Evolutionary conservation across 768 basidiomycete genomes (phyloP), one percentile per base, ranked within the genome.

Genomic region (Hypholoma fasciculare): DNA sequence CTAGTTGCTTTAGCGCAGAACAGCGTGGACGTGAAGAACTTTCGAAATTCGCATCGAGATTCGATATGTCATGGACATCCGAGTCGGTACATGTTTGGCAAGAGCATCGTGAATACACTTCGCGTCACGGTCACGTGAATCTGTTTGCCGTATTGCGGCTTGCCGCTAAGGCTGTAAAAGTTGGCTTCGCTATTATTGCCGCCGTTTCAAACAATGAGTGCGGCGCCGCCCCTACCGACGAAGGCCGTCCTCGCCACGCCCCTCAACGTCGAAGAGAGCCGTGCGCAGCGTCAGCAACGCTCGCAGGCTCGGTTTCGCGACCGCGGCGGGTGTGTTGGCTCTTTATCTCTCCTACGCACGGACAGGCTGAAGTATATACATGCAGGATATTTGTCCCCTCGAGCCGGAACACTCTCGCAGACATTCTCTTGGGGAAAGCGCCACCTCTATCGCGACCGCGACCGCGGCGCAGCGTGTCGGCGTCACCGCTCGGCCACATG

Each of bases 221-320:
- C 40, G 40, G 40, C 40, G 13, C 13, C 13, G 13, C 49, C 20
- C 23, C 51, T 13, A n/a, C 46, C 40, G 17, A 42, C 40, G 17
- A 42, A 42, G 9, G 49, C 58, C 7, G 66, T 69, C 23, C 61
- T 66, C 16, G 65, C 66, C 19, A 68, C 69, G 23, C 69, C 69
- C 4, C 56, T 70, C 26, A 65, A 78, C 49, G 82, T 83, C 13
- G 81, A 85, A 51, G 85, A 84, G 52, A 90, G 88, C 65, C 78
- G 85, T 30, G 79, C 80, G 0, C 73, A 85, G 49, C 82, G 89
- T 44, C 66, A 83, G 14, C 78, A 87, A 65, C 80, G 87, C 42
- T 85, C 84, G 59, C 83, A 89, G 62, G 78, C 86, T 36, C 76
- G 88, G 23, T 86, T 88, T 69, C 80, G 88, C 53, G 86, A 89